Base-by-base conservation (phyloP, 2,329 filamentous ascomycete genomes). In the Diaporthe ampelina region DNA sequence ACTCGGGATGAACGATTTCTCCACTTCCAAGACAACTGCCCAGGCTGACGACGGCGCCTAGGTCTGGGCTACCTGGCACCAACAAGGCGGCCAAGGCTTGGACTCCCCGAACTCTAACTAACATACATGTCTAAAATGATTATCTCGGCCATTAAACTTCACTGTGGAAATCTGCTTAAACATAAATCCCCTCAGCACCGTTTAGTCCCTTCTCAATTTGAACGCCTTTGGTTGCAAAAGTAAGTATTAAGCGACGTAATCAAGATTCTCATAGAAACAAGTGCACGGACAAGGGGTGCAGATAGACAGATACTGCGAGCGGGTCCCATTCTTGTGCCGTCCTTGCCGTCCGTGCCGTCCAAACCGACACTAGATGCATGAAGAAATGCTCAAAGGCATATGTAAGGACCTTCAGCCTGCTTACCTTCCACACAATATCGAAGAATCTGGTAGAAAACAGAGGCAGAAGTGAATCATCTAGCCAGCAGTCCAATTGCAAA, bases 61-160 rank as follows among this genome's bases (percentile, higher is more conserved):
- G 29, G 63, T 67, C 45, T 67, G 29, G 45, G 63, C 63, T 37
- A 19, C 13, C 61, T 35, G 21, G 21, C 43, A 65, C 43, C 43
- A 65, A n/a, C 35, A 19, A 4, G 63, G 29, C 21, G 32, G 63
- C 63, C 63, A 67, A 67, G 63, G 29, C 63, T 67, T 67, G 63
- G 45, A 17, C 32, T 37, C 24, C 10, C 45, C n/a, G 7, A 50
- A 17, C 29, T 17, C 10, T 11, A 13, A 10, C 13, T 11, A 13
- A 10, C 29, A 52, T 15, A 17, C 24, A 67, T n/a, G 26, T 45
- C 19, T 10, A 35, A 48, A 32, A 45, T 48, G 40, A 45, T 48
- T 2, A 24, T 32, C 13, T 65, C 7, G 1, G n/a, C 10, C 7
- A 50, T 65, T 13, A 50, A 50, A 11, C 19, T 50, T 26, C 21